These are phyloP conservation scores for Triticum dicoccoides DNA, from an alignment of 176 grass and related monocot species.

Conservation along the genomic window DNA sequence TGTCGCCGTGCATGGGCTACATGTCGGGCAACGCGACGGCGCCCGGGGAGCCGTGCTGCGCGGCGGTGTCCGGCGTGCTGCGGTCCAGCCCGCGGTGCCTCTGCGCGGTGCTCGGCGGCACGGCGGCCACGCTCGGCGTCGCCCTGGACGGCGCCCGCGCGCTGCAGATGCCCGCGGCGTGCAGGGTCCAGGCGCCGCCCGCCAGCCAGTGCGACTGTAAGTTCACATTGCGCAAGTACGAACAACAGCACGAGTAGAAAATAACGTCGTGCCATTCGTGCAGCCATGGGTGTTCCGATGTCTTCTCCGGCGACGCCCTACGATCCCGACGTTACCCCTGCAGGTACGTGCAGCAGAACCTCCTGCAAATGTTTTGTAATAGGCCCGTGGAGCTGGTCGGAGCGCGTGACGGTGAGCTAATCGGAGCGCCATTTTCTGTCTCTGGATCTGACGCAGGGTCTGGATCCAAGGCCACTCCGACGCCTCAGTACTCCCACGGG, in stretches of 20 bases:
- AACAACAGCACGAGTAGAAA: neutral
- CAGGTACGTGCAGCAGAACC: constrained; percentile 30
- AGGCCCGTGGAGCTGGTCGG: neutral
- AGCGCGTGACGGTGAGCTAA: neutral
- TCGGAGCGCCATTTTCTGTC: neutral
- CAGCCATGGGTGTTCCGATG: constrained; percentile 21
- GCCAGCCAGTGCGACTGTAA: constrained; percentile 56
- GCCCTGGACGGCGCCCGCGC: constrained; percentile 54
- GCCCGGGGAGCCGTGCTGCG: constrained; percentile 62
- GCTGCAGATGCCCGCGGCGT: constrained; percentile 51
- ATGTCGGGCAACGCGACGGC: constrained; percentile 54
- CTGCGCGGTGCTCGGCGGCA: constrained; percentile 60
- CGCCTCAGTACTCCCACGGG: neutral
- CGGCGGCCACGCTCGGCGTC: constrained; percentile 54
- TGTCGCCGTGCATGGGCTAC: constrained; percentile 62
- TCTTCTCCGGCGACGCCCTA: constrained; percentile 24
- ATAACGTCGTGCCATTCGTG: too few relatives aligned
- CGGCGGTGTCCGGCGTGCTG: constrained; percentile 47
- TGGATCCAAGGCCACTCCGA: constrained; percentile 33
- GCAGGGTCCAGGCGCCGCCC: constrained; percentile 54
- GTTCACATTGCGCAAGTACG: neutral
- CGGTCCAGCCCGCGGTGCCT: constrained; percentile 57
- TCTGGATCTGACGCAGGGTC: neutral
- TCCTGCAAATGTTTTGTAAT: neutral
- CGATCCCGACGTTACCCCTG: constrained; percentile 24